A percentile compares a stretch with the other conserved stretches of the same genome.
phyloP scores from a whole-genome alignment of 306 rosid genomes.

The Lathyrus sativus region DNA sequence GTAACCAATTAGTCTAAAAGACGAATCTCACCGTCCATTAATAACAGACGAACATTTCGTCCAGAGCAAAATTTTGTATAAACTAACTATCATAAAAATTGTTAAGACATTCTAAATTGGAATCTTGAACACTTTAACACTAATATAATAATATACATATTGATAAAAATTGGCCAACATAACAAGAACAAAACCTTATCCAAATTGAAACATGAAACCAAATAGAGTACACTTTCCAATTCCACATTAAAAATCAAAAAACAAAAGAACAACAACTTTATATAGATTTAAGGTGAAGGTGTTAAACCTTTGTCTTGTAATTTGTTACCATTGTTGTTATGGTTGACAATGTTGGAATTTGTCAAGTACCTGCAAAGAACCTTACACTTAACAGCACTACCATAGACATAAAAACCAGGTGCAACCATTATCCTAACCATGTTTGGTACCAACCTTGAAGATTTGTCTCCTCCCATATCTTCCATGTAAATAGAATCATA shows the following conservation, averaged over 20 bases:
- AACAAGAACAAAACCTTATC: conserved; percentile 17
- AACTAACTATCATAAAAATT: no score
- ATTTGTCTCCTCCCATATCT: conserved; percentile 74
- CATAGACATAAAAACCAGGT: conserved; percentile 87
- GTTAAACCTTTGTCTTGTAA: conserved; percentile 37
- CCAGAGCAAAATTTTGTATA: no score
- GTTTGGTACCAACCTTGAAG: conserved; percentile 55
- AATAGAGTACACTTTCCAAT: conserved; percentile 17
- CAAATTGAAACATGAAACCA: conserved; percentile 6
- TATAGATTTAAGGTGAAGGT: conserved; percentile 40
- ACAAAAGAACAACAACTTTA: background rate
- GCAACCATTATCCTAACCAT: conserved; percentile 81
- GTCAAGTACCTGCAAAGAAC: conserved; percentile 79
- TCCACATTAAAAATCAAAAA: background rate
- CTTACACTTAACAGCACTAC: conserved; percentile 84
- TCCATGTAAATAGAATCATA: conserved; percentile 91
- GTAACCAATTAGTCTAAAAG: no score
- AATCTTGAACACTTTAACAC: background rate
- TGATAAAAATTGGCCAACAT: background rate
- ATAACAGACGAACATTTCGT: no score
- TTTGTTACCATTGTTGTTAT: background rate
- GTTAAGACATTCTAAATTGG: no score
- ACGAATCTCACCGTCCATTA: no score
- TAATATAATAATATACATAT: conserved; percentile 33
- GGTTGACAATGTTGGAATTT: conserved; percentile 36